Evolutionary conservation across 345 rosid species (phyloP).

Genomic region (Salix exigua): DNA sequence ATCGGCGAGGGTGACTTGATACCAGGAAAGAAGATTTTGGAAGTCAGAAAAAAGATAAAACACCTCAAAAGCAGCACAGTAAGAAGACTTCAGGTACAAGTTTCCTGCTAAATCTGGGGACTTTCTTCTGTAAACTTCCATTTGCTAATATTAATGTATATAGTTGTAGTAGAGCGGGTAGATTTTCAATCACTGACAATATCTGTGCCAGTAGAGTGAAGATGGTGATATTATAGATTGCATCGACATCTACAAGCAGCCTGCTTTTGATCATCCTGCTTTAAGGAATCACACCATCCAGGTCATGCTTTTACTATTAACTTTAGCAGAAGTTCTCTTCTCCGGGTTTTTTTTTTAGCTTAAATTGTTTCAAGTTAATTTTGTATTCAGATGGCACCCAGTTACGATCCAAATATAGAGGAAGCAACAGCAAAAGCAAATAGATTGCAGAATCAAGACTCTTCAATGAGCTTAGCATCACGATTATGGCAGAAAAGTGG

Average conservation of each 20-base stretch:
- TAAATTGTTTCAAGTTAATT: not conserved
- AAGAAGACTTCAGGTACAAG: constrained; percentile 42
- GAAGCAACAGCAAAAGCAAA: not conserved
- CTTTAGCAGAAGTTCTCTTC: not conserved
- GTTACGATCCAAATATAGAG: constrained; percentile 18
- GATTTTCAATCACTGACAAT: not conserved
- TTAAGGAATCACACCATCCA: constrained; percentile 44
- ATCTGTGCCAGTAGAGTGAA: constrained; percentile 35
- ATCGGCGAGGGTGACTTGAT: not conserved
- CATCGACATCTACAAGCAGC: constrained; percentile 45
- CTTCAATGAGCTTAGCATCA: constrained; percentile 11
- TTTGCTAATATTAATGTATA: not conserved
- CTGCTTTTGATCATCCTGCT: constrained; percentile 49
- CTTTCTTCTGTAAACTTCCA: not conserved
- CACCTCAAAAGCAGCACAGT: constrained; percentile 9
- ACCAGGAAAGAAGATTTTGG: constrained; percentile 4
- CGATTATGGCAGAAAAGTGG: constrained; percentile 48
- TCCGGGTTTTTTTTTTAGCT: not conserved
- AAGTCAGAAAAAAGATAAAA: not conserved
- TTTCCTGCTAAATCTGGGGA: not conserved
- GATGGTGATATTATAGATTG: constrained; percentile 55
- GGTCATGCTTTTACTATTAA: constrained; percentile 13
- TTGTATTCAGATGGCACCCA: constrained; percentile 37
- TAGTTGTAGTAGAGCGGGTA: not conserved
- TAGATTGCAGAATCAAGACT: not conserved